These are phyloP conservation scores for Thielaviopsis ethacetica DNA, from an alignment of 2,329 filamentous ascomycete species.

Conservation along the genomic window DNA sequence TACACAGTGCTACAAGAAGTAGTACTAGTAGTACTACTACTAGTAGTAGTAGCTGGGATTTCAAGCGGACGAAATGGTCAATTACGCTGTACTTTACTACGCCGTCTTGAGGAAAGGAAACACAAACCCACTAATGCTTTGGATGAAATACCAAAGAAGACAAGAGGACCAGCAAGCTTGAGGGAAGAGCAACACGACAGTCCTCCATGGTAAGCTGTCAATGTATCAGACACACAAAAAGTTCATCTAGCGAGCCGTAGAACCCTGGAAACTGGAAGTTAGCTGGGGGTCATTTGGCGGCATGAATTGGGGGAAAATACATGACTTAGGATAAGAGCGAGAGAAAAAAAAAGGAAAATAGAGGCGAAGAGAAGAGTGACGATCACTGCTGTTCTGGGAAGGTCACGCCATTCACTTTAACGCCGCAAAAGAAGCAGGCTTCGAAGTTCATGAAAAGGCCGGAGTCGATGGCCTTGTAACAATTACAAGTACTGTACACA, in stretches of 20 bases:
- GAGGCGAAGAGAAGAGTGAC: not conserved
- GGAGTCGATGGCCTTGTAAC: too few species aligned
- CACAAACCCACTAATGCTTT: not conserved
- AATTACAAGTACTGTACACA: too few species aligned
- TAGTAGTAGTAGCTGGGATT: too few species aligned
- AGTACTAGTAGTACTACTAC: too few species aligned
- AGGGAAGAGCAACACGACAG: not conserved
- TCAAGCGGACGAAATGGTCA: too few species aligned
- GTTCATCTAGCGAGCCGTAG: not conserved
- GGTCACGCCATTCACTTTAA: not conserved
- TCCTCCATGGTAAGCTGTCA: not conserved
- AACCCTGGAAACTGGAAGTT: not conserved
- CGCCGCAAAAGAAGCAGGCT: not conserved
- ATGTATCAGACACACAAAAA: not conserved
- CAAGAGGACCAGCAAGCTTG: not conserved
- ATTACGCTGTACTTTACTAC: not conserved
- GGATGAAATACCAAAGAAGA: not conserved
- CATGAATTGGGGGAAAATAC: too few species aligned
- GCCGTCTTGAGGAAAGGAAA: not conserved
- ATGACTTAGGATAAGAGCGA: not conserved
- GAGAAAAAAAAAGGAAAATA: not conserved
- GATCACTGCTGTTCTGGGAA: not conserved
- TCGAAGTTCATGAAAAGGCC: not conserved
- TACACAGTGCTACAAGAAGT: too few species aligned
- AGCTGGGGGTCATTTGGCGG: not conserved